Evolutionary conservation across 2,329 filamentous ascomycete species (phyloP).

Genomic region (Balansia obtecta): DNA sequence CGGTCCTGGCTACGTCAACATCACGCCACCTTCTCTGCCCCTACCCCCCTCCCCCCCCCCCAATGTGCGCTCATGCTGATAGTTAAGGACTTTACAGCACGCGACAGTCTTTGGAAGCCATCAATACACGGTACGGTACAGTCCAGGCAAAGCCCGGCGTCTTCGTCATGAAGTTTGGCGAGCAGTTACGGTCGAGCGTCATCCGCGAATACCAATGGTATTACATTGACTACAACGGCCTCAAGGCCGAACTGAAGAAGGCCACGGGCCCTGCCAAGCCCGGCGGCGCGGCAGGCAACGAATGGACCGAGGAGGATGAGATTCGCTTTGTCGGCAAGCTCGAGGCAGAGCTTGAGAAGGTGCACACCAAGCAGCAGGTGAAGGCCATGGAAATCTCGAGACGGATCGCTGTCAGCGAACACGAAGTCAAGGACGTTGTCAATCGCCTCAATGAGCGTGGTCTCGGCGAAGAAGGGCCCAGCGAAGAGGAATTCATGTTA

Average conservation of each 20-base stretch:
- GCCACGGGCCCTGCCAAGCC: constrained; percentile 40
- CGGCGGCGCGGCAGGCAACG: constrained; percentile 34
- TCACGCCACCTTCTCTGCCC: not conserved
- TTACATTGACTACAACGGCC: constrained; percentile 94
- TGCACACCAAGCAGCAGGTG: constrained; percentile 93
- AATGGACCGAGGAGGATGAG: constrained; percentile 90
- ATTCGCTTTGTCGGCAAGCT: constrained; percentile 75
- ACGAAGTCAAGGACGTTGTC: constrained; percentile 82
- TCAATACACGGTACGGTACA: constrained; percentile 15
- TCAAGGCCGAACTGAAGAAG: constrained; percentile 77
- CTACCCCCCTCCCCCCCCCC: no score
- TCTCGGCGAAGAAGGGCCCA: constrained; percentile 45
- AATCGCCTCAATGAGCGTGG: constrained; percentile 55
- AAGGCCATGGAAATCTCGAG: constrained; percentile 94
- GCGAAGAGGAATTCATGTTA: constrained; percentile 86
- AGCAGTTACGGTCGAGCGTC: constrained; percentile 88
- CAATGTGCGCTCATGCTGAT: constrained; percentile 33
- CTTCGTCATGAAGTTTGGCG: constrained; percentile 74
- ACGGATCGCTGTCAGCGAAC: constrained; percentile 76
- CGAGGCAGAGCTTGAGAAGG: constrained; percentile 89
- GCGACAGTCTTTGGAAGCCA: constrained; percentile 28
- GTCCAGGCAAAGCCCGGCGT: constrained; percentile 34
- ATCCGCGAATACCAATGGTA: constrained; percentile 97
- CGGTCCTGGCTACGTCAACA: not conserved
- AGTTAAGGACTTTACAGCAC: constrained; percentile 35